A percentile compares a stretch with the other conserved stretches of the same genome.
These are phyloP conservation scores for Cerioporus squamosus DNA, from an alignment of 1,284 basidiomycete species.

Conservation along the genomic window DNA sequence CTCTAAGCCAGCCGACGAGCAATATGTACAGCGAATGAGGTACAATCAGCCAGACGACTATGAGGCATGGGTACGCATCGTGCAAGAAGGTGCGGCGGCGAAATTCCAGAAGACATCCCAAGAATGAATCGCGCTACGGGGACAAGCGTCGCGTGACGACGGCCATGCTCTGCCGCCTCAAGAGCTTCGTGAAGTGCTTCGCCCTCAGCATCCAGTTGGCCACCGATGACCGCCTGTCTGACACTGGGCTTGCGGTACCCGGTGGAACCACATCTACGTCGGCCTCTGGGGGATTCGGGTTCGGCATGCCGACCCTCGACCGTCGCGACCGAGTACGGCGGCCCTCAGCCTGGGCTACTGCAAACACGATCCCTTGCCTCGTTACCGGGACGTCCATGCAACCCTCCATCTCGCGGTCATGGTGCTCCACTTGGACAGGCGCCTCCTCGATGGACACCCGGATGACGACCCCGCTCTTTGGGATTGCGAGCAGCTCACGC, in stretches of 20 bases:
- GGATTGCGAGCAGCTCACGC: constrained; percentile 29
- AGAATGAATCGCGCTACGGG: no score
- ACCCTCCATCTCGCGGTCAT: constrained; percentile 33
- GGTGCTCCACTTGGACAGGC: constrained; percentile 46
- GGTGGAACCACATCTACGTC: background rate
- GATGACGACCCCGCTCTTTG: constrained; percentile 44
- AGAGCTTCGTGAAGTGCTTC: constrained; percentile 52
- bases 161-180: constrained; percentile 49
- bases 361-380: constrained; percentile 33
- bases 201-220: constrained; percentile 49
- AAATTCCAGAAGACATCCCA: no score
- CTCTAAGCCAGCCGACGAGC: no score
- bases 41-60: no score
- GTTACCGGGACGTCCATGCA: constrained; percentile 2
- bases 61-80: no score
- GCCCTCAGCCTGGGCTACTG: constrained; percentile 40
- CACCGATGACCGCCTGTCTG: constrained; percentile 26
- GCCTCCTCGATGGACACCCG: constrained; percentile 65
- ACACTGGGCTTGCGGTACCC: constrained; percentile 17
- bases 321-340: constrained; percentile 33
- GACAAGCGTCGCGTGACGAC: no score
- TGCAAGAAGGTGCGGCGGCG: no score
- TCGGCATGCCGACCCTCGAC: constrained; percentile 43
- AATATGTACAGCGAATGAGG: no score
- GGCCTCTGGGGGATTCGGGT: background rate